Conservation (phyloP, 805 yeast species). For the Metschnikowia drakensbergensis region DNA sequence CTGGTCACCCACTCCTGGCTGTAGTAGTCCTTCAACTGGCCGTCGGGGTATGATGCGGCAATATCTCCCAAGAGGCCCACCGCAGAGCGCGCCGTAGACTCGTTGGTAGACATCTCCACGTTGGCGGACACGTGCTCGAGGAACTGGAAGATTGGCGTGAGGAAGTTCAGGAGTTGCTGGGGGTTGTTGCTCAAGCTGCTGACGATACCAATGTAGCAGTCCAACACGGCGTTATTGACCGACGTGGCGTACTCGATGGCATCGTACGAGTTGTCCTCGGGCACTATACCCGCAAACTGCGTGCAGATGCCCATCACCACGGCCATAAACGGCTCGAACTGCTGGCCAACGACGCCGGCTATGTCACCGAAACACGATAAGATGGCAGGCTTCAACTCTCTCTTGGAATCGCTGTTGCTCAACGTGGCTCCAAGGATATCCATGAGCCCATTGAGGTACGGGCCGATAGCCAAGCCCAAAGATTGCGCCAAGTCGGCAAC, state of each 20-base stretch:
- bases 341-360: constrained; percentile 80
- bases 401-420: constrained; percentile 61
- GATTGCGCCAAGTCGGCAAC: constrained; percentile 94
- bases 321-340: constrained; percentile 70
- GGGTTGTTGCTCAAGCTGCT: constrained; percentile 80
- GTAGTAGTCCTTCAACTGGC: constrained; percentile 65
- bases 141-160: constrained; percentile 68
- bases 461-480: constrained; percentile 66
- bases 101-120: constrained; percentile 55
- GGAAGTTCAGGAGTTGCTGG: constrained; percentile 58
- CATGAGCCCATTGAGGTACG: constrained; percentile 80
- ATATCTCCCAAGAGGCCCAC: constrained; percentile 92
- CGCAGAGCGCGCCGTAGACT: constrained; percentile 73
- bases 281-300: constrained; percentile 57
- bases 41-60: constrained; percentile 79
- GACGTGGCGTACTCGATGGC: constrained; percentile 68
- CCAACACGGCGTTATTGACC: constrained; percentile 85
- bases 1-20: constrained; percentile 75
- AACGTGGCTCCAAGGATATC: constrained; percentile 71
- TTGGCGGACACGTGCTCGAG: constrained; percentile 58
- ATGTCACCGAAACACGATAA: constrained; percentile 94
- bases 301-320: constrained; percentile 77
- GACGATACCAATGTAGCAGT: constrained; percentile 92
- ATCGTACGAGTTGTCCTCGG: constrained; percentile 68
- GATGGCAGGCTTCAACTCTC: constrained; percentile 82